Evolutionary conservation across 306 rosid genomes (phyloP).

Genomic region (Pterocarpus santalinus): DNA sequence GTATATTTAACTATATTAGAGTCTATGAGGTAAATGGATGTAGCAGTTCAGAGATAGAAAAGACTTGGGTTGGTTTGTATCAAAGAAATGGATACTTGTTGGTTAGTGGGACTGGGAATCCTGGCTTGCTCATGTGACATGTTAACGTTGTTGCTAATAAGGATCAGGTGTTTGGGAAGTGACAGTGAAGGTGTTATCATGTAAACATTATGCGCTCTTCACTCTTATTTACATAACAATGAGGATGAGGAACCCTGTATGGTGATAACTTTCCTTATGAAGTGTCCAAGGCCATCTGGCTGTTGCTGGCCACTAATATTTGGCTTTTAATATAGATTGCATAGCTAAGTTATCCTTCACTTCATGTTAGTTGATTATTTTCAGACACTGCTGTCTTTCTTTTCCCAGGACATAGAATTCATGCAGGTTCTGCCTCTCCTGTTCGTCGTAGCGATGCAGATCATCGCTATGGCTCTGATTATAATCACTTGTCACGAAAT

Average conservation of each 20-base stretch:
- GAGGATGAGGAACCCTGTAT: slow-evolving; percentile 59
- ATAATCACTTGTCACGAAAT: slow-evolving; percentile 60
- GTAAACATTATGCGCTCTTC: slow-evolving; percentile 51
- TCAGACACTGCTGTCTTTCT: slow-evolving; percentile 59
- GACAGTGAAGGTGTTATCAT: slow-evolving; percentile 53
- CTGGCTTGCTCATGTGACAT: background rate
- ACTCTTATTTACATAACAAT: slow-evolving; percentile 43
- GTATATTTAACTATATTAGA: slow-evolving; percentile 10
- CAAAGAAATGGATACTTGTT: slow-evolving; percentile 1
- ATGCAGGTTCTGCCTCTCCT: slow-evolving; percentile 93
- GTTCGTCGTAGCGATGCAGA: slow-evolving; percentile 73
- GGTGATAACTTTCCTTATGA: slow-evolving; percentile 62
- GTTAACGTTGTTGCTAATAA: background rate
- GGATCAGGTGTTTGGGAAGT: slow-evolving; percentile 49
- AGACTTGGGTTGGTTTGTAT: slow-evolving; percentile 19
- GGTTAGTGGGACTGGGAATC: background rate
- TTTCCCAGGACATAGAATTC: slow-evolving; percentile 94
- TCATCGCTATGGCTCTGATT: slow-evolving; percentile 70
- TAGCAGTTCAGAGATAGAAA: background rate
- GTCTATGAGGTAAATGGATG: slow-evolving; percentile 14
- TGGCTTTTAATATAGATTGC: slow-evolving; percentile 54
- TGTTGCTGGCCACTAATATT: slow-evolving; percentile 57
- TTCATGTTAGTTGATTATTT: slow-evolving; percentile 54
- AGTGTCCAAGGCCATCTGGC: slow-evolving; percentile 58
- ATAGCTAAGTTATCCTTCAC: slow-evolving; percentile 49